These are phyloP conservation scores for Talaromyces thailandensis DNA, from an alignment of 495 filamentous ascomycete species.

Conservation along the genomic window DNA sequence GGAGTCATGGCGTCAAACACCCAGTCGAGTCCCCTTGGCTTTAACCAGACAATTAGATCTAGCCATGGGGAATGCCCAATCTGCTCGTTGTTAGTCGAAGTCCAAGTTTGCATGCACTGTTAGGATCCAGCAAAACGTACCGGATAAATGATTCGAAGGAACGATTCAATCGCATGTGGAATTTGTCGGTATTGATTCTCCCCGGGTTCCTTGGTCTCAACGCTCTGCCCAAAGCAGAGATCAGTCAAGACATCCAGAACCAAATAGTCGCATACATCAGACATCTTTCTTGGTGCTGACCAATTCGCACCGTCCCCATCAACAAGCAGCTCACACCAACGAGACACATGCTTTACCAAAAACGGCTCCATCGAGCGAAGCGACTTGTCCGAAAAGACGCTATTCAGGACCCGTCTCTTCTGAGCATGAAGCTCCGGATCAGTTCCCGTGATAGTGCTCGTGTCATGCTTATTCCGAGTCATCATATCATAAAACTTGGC, in stretches of 20 bases:
- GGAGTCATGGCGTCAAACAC: slow-evolving; percentile 6
- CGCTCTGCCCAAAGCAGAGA: slow-evolving; percentile 15
- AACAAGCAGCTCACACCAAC: slow-evolving; percentile 18
- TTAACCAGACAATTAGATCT: slow-evolving; percentile 7
- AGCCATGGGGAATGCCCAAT: slow-evolving; percentile 7
- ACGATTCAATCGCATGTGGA: slow-evolving; percentile 13
- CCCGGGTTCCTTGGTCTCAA: slow-evolving; percentile 20
- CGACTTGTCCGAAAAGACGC: slow-evolving; percentile 17
- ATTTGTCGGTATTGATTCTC: slow-evolving; percentile 14
- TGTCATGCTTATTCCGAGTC: slow-evolving; percentile 7
- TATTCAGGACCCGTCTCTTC: slow-evolving; percentile 18
- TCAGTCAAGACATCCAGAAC: slow-evolving; percentile 20
- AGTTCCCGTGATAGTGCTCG: slow-evolving; percentile 12
- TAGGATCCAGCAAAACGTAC: slow-evolving; percentile 11
- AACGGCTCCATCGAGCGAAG: slow-evolving; percentile 12
- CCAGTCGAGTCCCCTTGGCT: slow-evolving; percentile 9
- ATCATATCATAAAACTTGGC: slow-evolving; percentile 1
- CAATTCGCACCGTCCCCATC: slow-evolving; percentile 10
- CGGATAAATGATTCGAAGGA: slow-evolving; percentile 13
- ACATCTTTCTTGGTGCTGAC: slow-evolving; percentile 14
- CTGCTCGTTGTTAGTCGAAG: slow-evolving; percentile 1
- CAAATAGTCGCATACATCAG: slow-evolving; percentile 13
- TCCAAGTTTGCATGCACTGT: neutral
- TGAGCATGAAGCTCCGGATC: slow-evolving; percentile 17
- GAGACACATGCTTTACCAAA: slow-evolving; percentile 18